Evolutionary conservation across 257 asterid species (phyloP), one percentile per base, ranked within the genome.

Genomic region (Primulina tabacum): DNA sequence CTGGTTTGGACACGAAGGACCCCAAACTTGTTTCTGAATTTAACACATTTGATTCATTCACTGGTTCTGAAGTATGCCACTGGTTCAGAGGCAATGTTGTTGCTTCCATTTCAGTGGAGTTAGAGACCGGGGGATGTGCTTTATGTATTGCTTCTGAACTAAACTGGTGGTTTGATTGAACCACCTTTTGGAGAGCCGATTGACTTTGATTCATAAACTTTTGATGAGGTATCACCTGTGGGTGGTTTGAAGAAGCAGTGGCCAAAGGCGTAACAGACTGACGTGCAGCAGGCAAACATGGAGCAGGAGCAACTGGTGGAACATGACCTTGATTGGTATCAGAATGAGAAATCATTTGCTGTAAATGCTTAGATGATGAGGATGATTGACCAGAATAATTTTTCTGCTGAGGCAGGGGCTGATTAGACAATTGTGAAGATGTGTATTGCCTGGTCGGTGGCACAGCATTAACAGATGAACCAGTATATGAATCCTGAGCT

Each of bases 361-460:
- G 81, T 38, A 69, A 82, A 63, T 84, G 88, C 76, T 83, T 88
- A 6, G 88, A 60, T 35, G 87, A 72, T 30, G 85, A 58, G 60
- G 88, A 38, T 61, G 65, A 75, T 76, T 79, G 92, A 72, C 79
- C 84, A 69, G 94, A 68, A 81, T 77, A 77, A n/a, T 43, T 79
- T 73, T 86, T 88, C 71, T 82, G 83, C 81, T 75, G 89, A 70
- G 92, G 80, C 79, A 78, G 77, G 64, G 82, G 60, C 68, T 81
- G 90, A 73, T 75, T 85, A 55, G 91, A 74, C 29, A 92, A 71
- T 70, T 83, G 88, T 2, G 85, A 83, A 76, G 86, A 63, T 75
- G 71, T 57, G 57, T 72, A 65, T 67, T 80, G 86, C 78, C 82
- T 89, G 67, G 84, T 67, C 4, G 81, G 77, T 73, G 74, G 89